Percentiles rank a stretch among this genome's conserved stretches.
phyloP scores from a whole-genome alignment of 2,329 filamentous ascomycete species.

The Knoxdaviesia capensis region DNA sequence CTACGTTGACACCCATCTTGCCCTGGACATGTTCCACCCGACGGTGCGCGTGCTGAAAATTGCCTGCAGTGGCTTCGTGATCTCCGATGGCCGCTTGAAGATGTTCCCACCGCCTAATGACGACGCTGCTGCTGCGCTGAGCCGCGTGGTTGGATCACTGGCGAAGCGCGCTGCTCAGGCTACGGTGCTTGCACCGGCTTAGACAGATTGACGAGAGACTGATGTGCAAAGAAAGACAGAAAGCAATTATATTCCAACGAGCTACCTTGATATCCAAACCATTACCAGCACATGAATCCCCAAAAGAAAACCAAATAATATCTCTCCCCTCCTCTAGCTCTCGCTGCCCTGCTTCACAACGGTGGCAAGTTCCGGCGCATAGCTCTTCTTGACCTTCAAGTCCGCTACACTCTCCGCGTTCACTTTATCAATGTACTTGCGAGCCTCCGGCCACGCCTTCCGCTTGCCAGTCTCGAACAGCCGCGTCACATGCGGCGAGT shows the following conservation, averaged over 20 bases:
- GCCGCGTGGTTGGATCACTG: too few relatives aligned
- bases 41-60: conserved; percentile 30
- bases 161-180: too few relatives aligned
- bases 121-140: not conserved
- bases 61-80: conserved; percentile 33
- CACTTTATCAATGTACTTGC: conserved; percentile 11
- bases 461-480: conserved; percentile 19
- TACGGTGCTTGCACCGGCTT: too few relatives aligned
- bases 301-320: too few relatives aligned
- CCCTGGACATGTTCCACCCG: conserved; percentile 33
- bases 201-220: too few relatives aligned
- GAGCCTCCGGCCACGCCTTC: conserved; percentile 18
- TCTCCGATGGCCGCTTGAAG: conserved; percentile 32
- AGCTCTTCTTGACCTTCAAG: not conserved
- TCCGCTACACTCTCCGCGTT: not conserved
- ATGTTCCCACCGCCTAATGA: conserved; percentile 12
- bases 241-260: not conserved
- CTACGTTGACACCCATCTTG: conserved; percentile 32
- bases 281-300: too few relatives aligned
- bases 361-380: too few relatives aligned
- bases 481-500: conserved; percentile 19
- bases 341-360: too few relatives aligned
- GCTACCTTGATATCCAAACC: not conserved
- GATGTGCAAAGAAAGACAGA: not conserved
- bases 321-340: too few relatives aligned